Evolutionary conservation across 306 rosid species (phyloP).

Genomic region (Glycine tomentella): DNA sequence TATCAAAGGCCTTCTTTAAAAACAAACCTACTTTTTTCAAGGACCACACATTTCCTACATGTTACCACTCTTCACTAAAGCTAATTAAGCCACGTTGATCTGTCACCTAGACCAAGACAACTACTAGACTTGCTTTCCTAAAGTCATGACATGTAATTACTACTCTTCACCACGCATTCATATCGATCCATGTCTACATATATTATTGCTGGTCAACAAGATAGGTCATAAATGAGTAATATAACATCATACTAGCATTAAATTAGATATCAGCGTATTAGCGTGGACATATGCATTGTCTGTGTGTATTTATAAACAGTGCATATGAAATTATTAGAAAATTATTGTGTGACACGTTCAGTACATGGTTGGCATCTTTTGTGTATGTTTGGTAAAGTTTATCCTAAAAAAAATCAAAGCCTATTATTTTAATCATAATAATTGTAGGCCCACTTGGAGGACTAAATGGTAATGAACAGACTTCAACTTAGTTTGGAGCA

Average conservation of each 20-base stretch:
- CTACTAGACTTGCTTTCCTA: neutral
- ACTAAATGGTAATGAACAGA: neutral
- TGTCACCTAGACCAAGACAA: neutral
- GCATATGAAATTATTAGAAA: neutral
- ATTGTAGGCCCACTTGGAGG: neutral
- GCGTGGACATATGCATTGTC: neutral
- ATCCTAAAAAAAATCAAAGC: neutral
- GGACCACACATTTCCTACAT: neutral
- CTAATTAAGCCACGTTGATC: neutral
- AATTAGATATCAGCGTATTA: neutral
- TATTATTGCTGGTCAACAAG: neutral
- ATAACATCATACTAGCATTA: neutral
- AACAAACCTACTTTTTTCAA: neutral
- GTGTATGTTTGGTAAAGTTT: conserved; percentile 8
- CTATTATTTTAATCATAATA: neutral
- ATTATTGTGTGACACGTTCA: neutral
- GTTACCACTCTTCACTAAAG: neutral
- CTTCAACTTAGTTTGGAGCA: neutral
- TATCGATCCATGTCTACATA: neutral
- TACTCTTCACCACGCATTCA: neutral
- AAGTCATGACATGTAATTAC: neutral
- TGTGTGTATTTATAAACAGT: neutral
- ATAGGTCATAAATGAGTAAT: neutral
- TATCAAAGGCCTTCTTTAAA: neutral
- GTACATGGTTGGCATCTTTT: neutral